These are phyloP conservation scores for Sporothrix humicola DNA, from an alignment of 2,329 filamentous ascomycete species.

Conservation along the genomic window DNA sequence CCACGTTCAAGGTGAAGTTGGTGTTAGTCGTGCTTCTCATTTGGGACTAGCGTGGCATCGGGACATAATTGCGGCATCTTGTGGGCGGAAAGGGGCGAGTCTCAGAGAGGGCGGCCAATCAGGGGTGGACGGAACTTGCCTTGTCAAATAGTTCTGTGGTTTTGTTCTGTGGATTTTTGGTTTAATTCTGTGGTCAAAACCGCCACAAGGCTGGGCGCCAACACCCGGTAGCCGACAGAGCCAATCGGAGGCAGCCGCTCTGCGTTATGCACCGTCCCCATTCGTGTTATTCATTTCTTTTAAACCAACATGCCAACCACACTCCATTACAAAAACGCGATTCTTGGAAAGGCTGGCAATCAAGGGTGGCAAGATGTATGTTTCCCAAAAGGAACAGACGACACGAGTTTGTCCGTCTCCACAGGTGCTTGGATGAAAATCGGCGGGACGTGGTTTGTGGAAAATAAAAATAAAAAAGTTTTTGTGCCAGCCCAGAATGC, in stretches of 20 bases:
- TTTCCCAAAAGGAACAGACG: too few relatives aligned
- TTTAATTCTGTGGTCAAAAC: background rate
- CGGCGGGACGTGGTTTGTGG: background rate
- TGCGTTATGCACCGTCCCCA: too few relatives aligned
- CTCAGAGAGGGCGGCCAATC: background rate
- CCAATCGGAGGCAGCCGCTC: background rate
- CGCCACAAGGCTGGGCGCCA: background rate
- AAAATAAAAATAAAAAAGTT: background rate
- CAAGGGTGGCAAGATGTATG: too few relatives aligned
- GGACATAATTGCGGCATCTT: background rate
- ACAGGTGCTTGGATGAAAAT: background rate
- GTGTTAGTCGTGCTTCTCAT: background rate
- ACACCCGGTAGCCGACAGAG: constrained; percentile 3
- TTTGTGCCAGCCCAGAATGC: background rate
- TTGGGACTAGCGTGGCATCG: background rate
- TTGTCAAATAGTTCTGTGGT: background rate
- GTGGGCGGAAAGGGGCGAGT: background rate
- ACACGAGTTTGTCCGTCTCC: background rate
- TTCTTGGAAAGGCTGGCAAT: too few relatives aligned
- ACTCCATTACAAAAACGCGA: too few relatives aligned
- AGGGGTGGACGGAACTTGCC: background rate
- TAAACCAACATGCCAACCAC: too few relatives aligned
- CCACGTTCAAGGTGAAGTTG: background rate
- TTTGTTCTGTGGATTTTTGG: constrained; percentile 14
- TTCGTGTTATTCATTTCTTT: too few relatives aligned